Base-by-base conservation (phyloP, 495 filamentous ascomycete species). In the Tuber melanosporum region DNA sequence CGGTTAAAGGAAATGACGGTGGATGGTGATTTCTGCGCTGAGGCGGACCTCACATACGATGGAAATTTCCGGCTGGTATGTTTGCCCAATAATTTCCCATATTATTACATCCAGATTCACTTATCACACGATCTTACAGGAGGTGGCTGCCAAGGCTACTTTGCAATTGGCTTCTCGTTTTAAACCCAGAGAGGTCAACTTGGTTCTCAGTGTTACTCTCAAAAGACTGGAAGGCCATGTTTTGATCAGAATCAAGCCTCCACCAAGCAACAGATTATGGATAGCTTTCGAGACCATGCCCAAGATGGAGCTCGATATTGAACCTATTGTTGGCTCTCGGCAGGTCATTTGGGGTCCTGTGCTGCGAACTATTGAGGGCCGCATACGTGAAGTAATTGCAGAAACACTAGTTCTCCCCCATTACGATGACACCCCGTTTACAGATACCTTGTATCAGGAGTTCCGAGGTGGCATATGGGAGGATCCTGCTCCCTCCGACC, bases 281-380 rank as follows among this genome's bases (percentile, higher is more conserved):
- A 89, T 98, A 79, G 91, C 94, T 20, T 99, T 99, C 80, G 92
- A 96, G 82, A 90, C 90, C 14, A 92, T 92, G 89, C 95, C 95
- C 10, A 93, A 93, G 78, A 92, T 99, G 86, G 94, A 94, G 72
- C 90, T 98, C 87, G 89, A 90, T 36, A 94, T 99, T 71, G 92
- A 98, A 83, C 95, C 95, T 9, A 94, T 99, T 78, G 94, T 99
- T 72, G 97, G 94, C 85, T 92, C 93, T 10, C 91, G 95, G 74
- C 94, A 98, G 84, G 96, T 99, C 72, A 97, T 95, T 0, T 98
- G 95, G 84, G 91, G 91, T 10, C 89, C 97, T 70, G 95, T 99
- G 71, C 88, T 98, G 19, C 91, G 94, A 71, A 91, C 94, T 71
- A 99, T 99, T 76, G 95, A 98, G 84, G 97, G 91, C 79, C 87